Base-by-base conservation (phyloP, 2,329 filamentous ascomycete species). In the Pyrenochaeta sp. region DNA sequence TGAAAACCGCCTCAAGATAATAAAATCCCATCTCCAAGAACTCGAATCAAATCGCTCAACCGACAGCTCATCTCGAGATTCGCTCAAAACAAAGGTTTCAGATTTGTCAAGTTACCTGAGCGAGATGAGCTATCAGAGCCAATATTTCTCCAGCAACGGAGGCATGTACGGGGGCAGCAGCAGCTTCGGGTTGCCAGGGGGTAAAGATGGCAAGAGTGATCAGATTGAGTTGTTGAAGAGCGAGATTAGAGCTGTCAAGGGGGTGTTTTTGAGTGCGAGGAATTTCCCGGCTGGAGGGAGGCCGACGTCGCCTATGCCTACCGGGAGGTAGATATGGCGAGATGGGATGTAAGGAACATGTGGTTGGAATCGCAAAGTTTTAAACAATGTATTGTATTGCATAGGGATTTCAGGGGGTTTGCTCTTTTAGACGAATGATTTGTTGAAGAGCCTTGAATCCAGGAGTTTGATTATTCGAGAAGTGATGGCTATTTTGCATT, bases 241-340 rank as follows among this genome's bases (percentile, higher is more conserved):
- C 53, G 88, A 87, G 49, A 92, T 95, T 37, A 77, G 89, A 53
- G 81, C 87, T 43, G 82, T 94, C 28, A 95, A 95, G 75, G 89
- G 89, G 1, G 82, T 90, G 8, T 74, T 94, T 55, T 70, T 95
- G 42, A 90, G 84, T 61, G 82, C 89, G 4, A 82, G 87, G 60
- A 89, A 83, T 59, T 93, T 93, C 55, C 87, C 68, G 3, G 58
- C 58, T 35, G 66, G 65, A 7, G 61, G 64, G 2, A 57, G 54
- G 39, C 55, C 35, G 32, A 26, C 39, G 19, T 27, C 54, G 22
- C 44, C 57, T 2, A 55, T 62, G 39, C 53, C 62, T 11, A 49
- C 54, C 11, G 55, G 60, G 13, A 54, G 58, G 34, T n/a, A n/a
- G n/a, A n/a, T n/a, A n/a, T n/a, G n/a, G n/a, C n/a, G n/a, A n/a